A percentile compares a stretch with the other conserved stretches of the same genome.
Conservation (phyloP, 305 asterid genomes). For the Fraxinus nigra region DNA sequence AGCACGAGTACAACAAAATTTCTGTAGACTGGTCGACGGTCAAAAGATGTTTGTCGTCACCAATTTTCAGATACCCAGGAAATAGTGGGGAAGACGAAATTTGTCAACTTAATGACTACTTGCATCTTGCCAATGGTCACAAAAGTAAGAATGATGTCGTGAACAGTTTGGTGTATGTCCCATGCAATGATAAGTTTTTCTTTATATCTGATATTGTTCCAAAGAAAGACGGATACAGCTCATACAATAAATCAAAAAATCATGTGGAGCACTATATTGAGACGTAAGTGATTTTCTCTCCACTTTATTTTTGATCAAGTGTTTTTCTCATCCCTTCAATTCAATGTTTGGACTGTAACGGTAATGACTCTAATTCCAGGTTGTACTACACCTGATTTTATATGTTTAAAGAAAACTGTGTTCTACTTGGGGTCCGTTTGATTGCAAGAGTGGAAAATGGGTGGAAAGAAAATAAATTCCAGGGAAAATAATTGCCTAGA, state of each 20-base stretch:
- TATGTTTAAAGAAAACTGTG: background rate
- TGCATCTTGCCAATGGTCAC: slow-evolving; percentile 79
- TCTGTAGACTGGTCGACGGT: slow-evolving; percentile 82
- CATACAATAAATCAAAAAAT: slow-evolving; percentile 45
- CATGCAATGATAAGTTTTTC: slow-evolving; percentile 68
- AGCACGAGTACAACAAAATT: slow-evolving; percentile 38
- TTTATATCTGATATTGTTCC: slow-evolving; percentile 63
- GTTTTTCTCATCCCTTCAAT: slow-evolving; percentile 19
- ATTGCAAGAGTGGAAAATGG: no score
- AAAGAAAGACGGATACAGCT: slow-evolving; percentile 53
- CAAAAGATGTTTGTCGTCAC: slow-evolving; percentile 80
- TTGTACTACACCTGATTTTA: slow-evolving; percentile 4
- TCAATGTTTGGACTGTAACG: background rate
- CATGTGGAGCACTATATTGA: slow-evolving; percentile 65
- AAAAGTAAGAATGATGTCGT: slow-evolving; percentile 52
- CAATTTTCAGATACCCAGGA: slow-evolving; percentile 53
- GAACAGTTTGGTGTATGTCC: slow-evolving; percentile 86
- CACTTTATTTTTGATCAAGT: slow-evolving; percentile 12
- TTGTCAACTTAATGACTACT: slow-evolving; percentile 33
- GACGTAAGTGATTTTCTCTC: slow-evolving; percentile 44
- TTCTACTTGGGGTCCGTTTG: background rate
- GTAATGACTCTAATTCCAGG: slow-evolving; percentile 13
- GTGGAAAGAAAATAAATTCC: no score
- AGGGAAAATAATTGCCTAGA: no score
- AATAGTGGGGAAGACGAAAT: slow-evolving; percentile 30